Evolutionary conservation across 1,284 basidiomycete species (phyloP).

Genomic region (Chiua sp.): DNA sequence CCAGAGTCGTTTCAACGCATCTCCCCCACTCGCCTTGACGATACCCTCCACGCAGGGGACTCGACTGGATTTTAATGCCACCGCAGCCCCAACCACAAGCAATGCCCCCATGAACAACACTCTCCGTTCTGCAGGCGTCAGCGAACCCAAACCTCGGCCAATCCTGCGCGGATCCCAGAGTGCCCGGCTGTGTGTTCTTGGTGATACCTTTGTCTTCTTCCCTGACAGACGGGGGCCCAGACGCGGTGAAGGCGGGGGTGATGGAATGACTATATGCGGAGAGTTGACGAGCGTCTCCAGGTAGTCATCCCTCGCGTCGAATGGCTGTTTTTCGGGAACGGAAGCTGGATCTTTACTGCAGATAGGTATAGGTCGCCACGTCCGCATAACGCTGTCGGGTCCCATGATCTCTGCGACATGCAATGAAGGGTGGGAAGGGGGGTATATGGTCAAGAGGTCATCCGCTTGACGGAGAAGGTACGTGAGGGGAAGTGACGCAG

Average conservation of each 20-base stretch:
- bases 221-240: constrained; percentile 3
- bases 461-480: constrained; percentile 51
- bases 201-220: constrained; percentile 21
- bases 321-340: constrained; percentile 14
- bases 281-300: constrained; percentile 68
- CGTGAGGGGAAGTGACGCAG: constrained; percentile 43
- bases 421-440: constrained; percentile 52
- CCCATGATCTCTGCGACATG: constrained; percentile 69
- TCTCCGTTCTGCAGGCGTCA: constrained; percentile 44
- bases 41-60: constrained; percentile 22
- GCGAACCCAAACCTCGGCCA: constrained; percentile 28
- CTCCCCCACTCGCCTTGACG: constrained; percentile 18
- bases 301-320: constrained; percentile 48
- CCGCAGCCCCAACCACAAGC: constrained; percentile 67
- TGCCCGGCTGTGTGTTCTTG: constrained; percentile 25
- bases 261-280: constrained; percentile 60
- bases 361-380: constrained; percentile 28
- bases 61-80: constrained; percentile 49
- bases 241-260: constrained; percentile 31
- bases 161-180: constrained; percentile 33
- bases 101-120: constrained; percentile 67
- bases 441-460: constrained; percentile 47
- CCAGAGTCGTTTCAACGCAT: constrained; percentile 31
- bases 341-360: constrained; percentile 2
- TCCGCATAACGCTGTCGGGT: constrained; percentile 58